Conservation (phyloP, 805 yeast genomes). For the Metschnikowia bowlesiae region DNA sequence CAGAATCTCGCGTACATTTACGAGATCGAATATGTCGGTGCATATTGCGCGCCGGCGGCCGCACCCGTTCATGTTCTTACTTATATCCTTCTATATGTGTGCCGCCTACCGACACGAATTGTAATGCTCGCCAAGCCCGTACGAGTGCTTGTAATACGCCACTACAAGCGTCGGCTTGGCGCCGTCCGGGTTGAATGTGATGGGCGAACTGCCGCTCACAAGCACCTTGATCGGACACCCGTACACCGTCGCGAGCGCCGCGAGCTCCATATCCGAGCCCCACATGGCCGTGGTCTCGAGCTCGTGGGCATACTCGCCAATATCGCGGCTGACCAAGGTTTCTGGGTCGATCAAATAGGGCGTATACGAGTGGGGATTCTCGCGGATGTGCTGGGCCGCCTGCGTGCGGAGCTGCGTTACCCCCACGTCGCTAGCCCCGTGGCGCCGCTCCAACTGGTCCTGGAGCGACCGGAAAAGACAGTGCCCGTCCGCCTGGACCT, state of each 20-base stretch:
- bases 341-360: conserved; percentile 83
- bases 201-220: conserved; percentile 71
- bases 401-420: conserved; percentile 54
- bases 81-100: neutral
- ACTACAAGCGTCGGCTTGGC: conserved; percentile 53
- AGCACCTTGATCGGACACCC: conserved; percentile 71
- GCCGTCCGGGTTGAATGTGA: conserved; percentile 58
- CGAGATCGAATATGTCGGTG: neutral
- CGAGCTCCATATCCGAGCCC: conserved; percentile 94
- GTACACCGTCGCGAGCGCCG: conserved; percentile 72
- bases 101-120: conserved; percentile 50
- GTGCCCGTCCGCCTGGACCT: conserved; percentile 89
- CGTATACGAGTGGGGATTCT: conserved; percentile 61
- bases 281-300: conserved; percentile 79
- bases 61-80: neutral
- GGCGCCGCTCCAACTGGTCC: conserved; percentile 67
- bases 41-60: neutral
- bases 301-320: conserved; percentile 64
- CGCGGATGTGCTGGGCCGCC: conserved; percentile 65
- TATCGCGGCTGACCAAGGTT: conserved; percentile 57
- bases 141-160: conserved; percentile 80
- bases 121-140: conserved; percentile 93
- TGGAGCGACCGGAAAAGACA: conserved; percentile 83
- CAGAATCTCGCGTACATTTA: neutral
- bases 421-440: conserved; percentile 23